A percentile compares a stretch with the other conserved stretches of the same genome.
Conservation (phyloP, 306 rosid genomes). For the Vachellia collinsii region DNA sequence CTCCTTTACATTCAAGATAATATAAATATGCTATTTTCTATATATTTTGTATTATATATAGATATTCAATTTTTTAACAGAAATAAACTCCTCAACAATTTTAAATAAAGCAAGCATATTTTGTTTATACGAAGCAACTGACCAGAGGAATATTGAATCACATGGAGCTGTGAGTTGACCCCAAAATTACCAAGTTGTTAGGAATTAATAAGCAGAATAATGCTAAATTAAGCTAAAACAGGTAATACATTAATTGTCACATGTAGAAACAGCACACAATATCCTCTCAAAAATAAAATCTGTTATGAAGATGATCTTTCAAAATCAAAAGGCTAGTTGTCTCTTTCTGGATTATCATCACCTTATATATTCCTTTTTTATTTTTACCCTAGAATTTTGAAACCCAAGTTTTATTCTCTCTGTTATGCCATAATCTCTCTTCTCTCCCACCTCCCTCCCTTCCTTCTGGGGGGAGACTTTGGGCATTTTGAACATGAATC, state of each 20-base stretch:
- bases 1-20: background rate
- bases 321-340: background rate
- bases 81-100: background rate
- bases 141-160: background rate
- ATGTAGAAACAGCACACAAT: background rate
- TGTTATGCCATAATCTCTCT: background rate
- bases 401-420: background rate
- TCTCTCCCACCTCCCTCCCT: background rate
- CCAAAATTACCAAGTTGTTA: background rate
- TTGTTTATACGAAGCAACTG: background rate
- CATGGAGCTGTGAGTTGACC: background rate
- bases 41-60: no score
- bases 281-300: background rate
- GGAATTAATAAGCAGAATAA: background rate
- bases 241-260: background rate
- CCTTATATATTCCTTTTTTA: background rate
- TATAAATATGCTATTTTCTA: background rate
- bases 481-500: background rate
- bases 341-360: background rate
- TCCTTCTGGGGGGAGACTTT: background rate
- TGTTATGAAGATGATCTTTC: background rate
- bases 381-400: background rate
- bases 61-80: background rate
- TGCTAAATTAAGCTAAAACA: background rate
- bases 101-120: background rate